Conservation (phyloP, 164 flowering plant genomes). For the Chimonanthus salicifolius region DNA sequence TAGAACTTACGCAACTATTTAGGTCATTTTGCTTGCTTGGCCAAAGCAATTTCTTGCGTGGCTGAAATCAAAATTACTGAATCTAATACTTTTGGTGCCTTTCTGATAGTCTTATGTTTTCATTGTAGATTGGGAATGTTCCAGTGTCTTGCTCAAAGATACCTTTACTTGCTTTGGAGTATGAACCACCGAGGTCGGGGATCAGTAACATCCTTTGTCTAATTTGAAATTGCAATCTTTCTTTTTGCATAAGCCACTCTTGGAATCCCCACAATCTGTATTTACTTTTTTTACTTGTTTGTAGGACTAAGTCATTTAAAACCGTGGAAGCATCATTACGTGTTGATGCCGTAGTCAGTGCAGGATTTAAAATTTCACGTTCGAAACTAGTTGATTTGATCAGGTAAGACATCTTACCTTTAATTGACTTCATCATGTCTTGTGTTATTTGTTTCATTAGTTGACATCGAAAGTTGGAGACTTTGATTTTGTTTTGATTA, state of each 20-base stretch:
- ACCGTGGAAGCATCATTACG: slow-evolving; percentile 76
- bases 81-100: background rate
- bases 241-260: background rate
- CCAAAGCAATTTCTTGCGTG: background rate
- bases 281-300: background rate
- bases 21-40: background rate
- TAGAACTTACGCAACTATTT: background rate
- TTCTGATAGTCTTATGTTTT: slow-evolving; percentile 1
- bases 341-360: slow-evolving; percentile 89
- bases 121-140: slow-evolving; percentile 75
- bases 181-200: slow-evolving; percentile 77
- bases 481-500: background rate
- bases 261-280: background rate
- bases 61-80: background rate
- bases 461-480: background rate
- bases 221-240: slow-evolving; percentile 3
- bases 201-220: background rate
- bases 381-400: slow-evolving; percentile 76
- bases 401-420: slow-evolving; percentile 39
- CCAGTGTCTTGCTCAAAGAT: slow-evolving; percentile 70
- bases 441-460: background rate
- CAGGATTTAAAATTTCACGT: slow-evolving; percentile 87
- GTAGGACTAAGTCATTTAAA: slow-evolving; percentile 69
- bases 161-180: slow-evolving; percentile 77
- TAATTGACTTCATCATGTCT: background rate